Percentiles rank a stretch among this genome's conserved stretches.
Conservation (phyloP, 305 asterid genomes). For the Solanum hybrid region DNA sequence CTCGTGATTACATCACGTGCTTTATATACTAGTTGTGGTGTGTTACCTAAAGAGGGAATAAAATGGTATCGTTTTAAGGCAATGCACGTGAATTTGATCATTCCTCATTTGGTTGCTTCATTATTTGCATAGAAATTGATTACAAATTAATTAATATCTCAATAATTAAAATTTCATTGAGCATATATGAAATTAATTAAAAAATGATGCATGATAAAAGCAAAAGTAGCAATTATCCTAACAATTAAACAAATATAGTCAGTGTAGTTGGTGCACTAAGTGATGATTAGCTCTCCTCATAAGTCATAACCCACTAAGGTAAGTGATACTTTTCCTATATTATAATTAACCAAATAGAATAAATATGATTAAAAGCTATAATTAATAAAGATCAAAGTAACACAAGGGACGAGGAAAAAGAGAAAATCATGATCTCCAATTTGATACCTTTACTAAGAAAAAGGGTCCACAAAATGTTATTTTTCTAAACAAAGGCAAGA, state of each 20-base stretch:
- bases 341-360: not conserved
- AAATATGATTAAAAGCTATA: not conserved
- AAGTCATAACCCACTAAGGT: not conserved
- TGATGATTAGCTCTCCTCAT: not conserved
- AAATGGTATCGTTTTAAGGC: not conserved
- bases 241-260: not conserved
- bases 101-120: not conserved
- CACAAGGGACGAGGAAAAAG: not conserved
- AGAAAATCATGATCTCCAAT: not conserved
- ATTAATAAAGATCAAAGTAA: not conserved
- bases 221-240: not conserved
- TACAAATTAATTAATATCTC: not conserved
- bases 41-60: not conserved
- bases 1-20: not conserved
- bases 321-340: not conserved
- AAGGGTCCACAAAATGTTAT: not conserved
- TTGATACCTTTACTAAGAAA: conserved; percentile 16
- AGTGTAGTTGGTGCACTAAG: not conserved
- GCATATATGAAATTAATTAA: not conserved
- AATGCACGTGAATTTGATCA: not conserved
- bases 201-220: not conserved
- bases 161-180: not conserved
- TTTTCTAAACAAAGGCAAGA: not conserved
- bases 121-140: not conserved
- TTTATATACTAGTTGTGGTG: not conserved